Evolutionary conservation across 768 basidiomycete genomes (phyloP), one percentile per base, ranked within the genome.

Genomic region (Suillus lakei): DNA sequence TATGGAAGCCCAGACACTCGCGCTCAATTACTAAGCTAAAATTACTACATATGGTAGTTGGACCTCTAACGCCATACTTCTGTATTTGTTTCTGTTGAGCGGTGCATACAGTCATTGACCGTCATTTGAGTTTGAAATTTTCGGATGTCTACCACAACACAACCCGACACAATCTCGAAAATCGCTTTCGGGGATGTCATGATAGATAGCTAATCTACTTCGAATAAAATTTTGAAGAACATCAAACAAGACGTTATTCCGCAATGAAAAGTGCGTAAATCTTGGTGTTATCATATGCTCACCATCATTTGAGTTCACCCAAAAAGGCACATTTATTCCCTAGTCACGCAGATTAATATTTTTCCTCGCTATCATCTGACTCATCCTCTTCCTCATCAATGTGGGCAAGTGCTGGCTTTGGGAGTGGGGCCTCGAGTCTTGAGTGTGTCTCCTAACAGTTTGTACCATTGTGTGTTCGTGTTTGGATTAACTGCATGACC

Each of bases 401-500:
- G 26, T 50, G 48, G 13, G 26, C 26, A 1, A 28, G 48, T 50
- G 48, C 26, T 1, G 15, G 48, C 48, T 50, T 50, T 50, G 23
- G 48, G 23, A 48, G 46, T 23, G 46, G 10, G n/a, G 13, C 46
- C 46, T 48, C 5, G 5, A 48, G 46, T 48, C 13, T 48, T 32
- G n/a, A 44, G 43, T 9, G 43, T 44, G 21, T 44, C 43, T 44
- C 43, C 43, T 44, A n/a, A 10, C 7, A 44, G 18, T 44, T 44
- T 44, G 43, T 44, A 44, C 43, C 43, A 44, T 44, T 46, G 44
- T 5, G 12, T 9, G 10, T 66, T 28, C 1, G 62, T 63, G 21
- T 34, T 43, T 53, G 46, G 15, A 43, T 66, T 66, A 21, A 66
- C 62, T 43, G 65, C 62, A 12, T 21, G 36, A 13, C 64, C 64